A percentile compares a stretch with the other conserved stretches of the same genome.
These are phyloP conservation scores for Euphorbia lathyris DNA, from an alignment of 345 rosid genomes.

Conservation along the genomic window DNA sequence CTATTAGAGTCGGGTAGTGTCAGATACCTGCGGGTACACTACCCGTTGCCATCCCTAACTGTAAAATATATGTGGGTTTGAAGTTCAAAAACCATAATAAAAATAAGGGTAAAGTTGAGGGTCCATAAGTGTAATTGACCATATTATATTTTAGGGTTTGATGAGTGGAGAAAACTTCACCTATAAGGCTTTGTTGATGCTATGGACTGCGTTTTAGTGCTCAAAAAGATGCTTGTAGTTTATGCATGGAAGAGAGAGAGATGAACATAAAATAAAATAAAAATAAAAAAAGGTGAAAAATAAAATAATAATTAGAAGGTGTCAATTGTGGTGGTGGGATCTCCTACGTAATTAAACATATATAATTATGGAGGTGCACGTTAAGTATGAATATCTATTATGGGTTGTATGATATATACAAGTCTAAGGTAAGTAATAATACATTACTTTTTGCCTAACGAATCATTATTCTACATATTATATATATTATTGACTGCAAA, in stretches of 20 bases:
- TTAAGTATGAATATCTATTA: background rate
- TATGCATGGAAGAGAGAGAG: constrained; percentile 34
- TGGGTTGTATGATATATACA: background rate
- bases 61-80: too few species aligned
- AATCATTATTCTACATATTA: background rate
- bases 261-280: background rate
- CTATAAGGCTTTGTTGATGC: constrained; percentile 23
- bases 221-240: constrained; percentile 22
- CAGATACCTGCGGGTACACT: too few species aligned
- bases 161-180: constrained; percentile 54
- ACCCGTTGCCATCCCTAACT: too few species aligned
- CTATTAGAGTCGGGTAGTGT: too few species aligned
- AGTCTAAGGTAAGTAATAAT: background rate
- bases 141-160: constrained; percentile 59
- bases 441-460: constrained; percentile 6
- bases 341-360: constrained; percentile 12
- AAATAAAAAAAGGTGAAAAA: background rate
- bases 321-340: constrained; percentile 33
- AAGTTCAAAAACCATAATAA: too few species aligned
- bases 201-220: constrained; percentile 31
- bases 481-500: background rate
- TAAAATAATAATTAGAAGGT: constrained; percentile 21
- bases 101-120: too few species aligned
- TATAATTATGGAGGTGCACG: constrained; percentile 7
- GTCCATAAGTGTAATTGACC: too few species aligned